Base-by-base conservation (phyloP, 768 basidiomycete genomes). In the Rhizopogon salebrosus region DNA sequence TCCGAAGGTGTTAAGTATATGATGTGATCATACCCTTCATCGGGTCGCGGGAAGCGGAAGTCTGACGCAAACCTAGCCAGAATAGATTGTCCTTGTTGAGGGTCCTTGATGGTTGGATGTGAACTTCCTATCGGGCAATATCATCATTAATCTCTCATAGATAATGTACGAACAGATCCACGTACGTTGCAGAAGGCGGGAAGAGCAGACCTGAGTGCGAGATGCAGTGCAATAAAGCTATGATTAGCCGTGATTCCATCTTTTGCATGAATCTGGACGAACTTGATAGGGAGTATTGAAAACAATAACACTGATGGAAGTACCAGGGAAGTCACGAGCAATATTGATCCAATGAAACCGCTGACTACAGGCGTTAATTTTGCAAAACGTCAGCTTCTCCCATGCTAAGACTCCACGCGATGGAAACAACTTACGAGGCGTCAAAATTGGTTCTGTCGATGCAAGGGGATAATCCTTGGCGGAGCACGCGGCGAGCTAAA, bases 391-490 rank as follows among this genome's bases (percentile, higher is more conserved):
- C 34, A 36, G 41, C 42, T 23, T 48, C 26, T 53, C 34, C n/a
- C 20, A 24, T 20, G n/a, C 20, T 41, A 24, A 20, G n/a, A 18
- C 42, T 23, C 18, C 22, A 34, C 27, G 27, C n/a, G 26, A 38
- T 48, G 39, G 38, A 31, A 51, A 18, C 20, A 6, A 26, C 81
- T 66, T 69, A 89, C 87, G 63, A 62, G 51, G 75, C 73, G 64
- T 90, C 80, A 57, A 90, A 78, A 69, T 92, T 91, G 23, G 87
- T 87, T 55, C 89, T 78, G 63, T 91, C 90, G 40, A 91, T 79
- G 64, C 85, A 88, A 14, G 85, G 84, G n/a, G 86, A 91, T 43
- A 72, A 65, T n/a, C 87, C 86, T 56, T 75, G 66, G 41, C 60
- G 57, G 48, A 91, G 74, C 6, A 75, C 73, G 22, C 69, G 57